Percentiles rank a stretch among this genome's conserved stretches.
Evolutionary conservation across 805 yeast genomes (phyloP).

Genomic region (Pichia californica): DNA sequence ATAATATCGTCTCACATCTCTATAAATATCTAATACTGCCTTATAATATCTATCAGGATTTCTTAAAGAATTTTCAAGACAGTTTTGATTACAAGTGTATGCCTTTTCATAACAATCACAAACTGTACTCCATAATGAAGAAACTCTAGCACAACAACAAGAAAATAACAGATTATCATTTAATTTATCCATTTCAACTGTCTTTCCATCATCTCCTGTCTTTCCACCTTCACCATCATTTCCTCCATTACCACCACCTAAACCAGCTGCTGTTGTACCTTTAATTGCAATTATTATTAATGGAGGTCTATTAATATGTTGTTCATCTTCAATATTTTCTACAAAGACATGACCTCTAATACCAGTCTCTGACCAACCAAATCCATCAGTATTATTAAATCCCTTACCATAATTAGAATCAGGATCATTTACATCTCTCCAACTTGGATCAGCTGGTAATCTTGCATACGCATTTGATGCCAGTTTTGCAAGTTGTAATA

Average conservation of each 20-base stretch:
- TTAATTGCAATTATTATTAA: conserved; percentile 71
- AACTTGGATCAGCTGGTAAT: conserved; percentile 70
- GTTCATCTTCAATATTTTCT: conserved; percentile 25
- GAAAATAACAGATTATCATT: conserved; percentile 88
- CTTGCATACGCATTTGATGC: conserved; percentile 88
- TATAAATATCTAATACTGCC: conserved; percentile 70
- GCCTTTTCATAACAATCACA: conserved; percentile 87
- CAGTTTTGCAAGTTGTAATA: conserved; percentile 73
- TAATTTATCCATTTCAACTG: conserved; percentile 70
- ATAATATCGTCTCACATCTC: conserved; percentile 59
- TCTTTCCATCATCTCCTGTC: conserved; percentile 46
- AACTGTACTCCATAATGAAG: conserved; percentile 89
- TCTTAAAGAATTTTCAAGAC: conserved; percentile 71
- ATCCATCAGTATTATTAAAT: conserved; percentile 51
- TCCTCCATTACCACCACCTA: conserved; percentile 41
- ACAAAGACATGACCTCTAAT: conserved; percentile 87
- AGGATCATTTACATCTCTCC: conserved; percentile 54
- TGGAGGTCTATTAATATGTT: conserved; percentile 31
- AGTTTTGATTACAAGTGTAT: conserved; percentile 82
- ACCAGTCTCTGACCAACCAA: conserved; percentile 87
- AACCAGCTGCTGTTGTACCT: conserved; percentile 84
- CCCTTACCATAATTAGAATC: conserved; percentile 7
- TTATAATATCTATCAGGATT: conserved; percentile 76
- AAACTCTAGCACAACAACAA: conserved; percentile 92
- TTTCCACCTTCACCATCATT: conserved; percentile 33